Base-by-base conservation (phyloP, 345 rosid species). In the Populus ilicifolia region DNA sequence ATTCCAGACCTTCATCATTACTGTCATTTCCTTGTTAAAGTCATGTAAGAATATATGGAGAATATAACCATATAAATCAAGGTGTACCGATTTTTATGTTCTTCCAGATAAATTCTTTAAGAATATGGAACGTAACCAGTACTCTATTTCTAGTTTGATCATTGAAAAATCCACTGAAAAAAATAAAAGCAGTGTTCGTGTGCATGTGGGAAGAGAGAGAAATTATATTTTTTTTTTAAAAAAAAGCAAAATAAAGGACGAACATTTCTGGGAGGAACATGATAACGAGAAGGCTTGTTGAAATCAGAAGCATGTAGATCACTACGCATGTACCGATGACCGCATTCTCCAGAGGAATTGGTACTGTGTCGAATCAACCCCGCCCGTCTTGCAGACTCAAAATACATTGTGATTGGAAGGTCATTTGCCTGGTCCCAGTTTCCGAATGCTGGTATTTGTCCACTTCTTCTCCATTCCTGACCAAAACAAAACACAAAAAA, bases 331-430 rank as follows among this genome's bases (percentile, higher is more conserved):
- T 48, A 73, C 8, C 76, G 88, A 62, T 80, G 76, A n/a, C 67
- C 87, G 16, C 89, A 88, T 71, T 89, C 96, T 5, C 96, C 96
- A 4, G 93, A 91, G 46, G 93, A 90, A 69, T 69, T 69, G 61
- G 89, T 84, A 67, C 88, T 87, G 80, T 79, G 84, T 65, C 92
- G 89, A 33, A 89, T 76, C 74, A 95, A 80, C 61, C 99, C 99
- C 52, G 99, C 98, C 77, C 93, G 96, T 80, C 97, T 88, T 68
- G 99, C 96, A 70, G 86, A 77, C 83, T 95, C 99, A 23, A 95
- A 95, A 78, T 95, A 95, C 86, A 90, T 98, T 59, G 99, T 95
- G 67, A 95, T 95, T 46, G 99, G 99, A 80, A 92, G 61, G 27
- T 95, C 92, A 70, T 89, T 92, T 41, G 97, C 90, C 13, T 86